Conservation (phyloP, 140 eudicot genomes). For the Bidens hawaiensis region DNA sequence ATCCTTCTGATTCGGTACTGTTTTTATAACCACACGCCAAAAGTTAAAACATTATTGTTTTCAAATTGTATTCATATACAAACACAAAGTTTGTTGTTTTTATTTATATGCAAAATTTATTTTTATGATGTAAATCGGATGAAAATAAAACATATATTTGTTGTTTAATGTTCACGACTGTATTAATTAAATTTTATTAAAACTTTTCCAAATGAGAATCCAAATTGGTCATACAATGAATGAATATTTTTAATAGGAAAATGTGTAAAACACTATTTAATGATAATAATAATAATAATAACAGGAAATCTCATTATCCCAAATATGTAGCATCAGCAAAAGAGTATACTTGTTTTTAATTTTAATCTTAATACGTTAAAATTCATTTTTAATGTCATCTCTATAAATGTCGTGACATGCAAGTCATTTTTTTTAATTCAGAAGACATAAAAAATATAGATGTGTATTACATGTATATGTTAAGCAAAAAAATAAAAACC, state of each 20-base stretch:
- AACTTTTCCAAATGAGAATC: neutral
- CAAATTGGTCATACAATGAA: neutral
- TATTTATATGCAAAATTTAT: too few species aligned
- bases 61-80: too few species aligned
- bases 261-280: neutral
- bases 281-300: too few species aligned
- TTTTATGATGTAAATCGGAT: too few species aligned
- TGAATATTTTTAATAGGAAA: constrained; percentile 1
- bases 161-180: neutral
- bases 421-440: too few species aligned
- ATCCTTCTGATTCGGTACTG: too few species aligned
- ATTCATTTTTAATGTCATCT: neutral
- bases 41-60: too few species aligned
- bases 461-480: neutral
- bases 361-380: neutral
- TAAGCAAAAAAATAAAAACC: too few species aligned
- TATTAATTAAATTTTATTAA: neutral
- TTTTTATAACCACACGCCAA: too few species aligned
- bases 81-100: too few species aligned
- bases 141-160: neutral
- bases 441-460: too few species aligned
- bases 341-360: neutral
- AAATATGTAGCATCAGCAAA: neutral
- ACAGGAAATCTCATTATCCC: neutral
- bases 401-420: neutral